Percentiles rank a stretch among this genome's conserved stretches.
Evolutionary conservation across 495 filamentous ascomycete species (phyloP).

Genomic region (Xylaria flabelliformis): DNA sequence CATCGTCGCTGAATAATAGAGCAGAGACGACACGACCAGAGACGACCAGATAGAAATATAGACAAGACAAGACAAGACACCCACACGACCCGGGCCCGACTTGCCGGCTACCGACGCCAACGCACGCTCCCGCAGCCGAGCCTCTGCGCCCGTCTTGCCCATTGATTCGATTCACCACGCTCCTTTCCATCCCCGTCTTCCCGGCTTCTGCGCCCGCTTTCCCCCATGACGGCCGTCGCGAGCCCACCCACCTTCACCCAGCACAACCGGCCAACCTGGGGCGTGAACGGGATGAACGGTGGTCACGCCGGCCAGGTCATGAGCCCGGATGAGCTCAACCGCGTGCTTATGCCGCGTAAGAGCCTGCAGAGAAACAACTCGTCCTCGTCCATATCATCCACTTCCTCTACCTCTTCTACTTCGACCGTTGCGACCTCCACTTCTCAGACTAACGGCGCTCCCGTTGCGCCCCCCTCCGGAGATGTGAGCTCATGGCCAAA

Average conservation of each 20-base stretch:
- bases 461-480: constrained; percentile 46
- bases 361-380: constrained; percentile 84
- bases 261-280: constrained; percentile 67
- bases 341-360: constrained; percentile 88
- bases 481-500: constrained; percentile 57
- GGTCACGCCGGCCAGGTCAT: constrained; percentile 73
- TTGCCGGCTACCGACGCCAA: neutral
- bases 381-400: constrained; percentile 81
- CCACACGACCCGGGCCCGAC: constrained; percentile 15
- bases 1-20: constrained; percentile 17
- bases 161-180: constrained; percentile 26
- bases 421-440: constrained; percentile 58
- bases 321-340: constrained; percentile 83
- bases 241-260: constrained; percentile 87
- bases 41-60: neutral
- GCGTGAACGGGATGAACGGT: constrained; percentile 77
- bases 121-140: constrained; percentile 24
- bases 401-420: constrained; percentile 67
- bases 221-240: constrained; percentile 94
- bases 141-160: constrained; percentile 31
- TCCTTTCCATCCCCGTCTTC: constrained; percentile 34
- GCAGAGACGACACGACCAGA: neutral
- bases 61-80: neutral
- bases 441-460: constrained; percentile 47
- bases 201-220: constrained; percentile 34